Base-by-base conservation (phyloP, 441 rosid genomes). In the Mallotus japonicus region DNA sequence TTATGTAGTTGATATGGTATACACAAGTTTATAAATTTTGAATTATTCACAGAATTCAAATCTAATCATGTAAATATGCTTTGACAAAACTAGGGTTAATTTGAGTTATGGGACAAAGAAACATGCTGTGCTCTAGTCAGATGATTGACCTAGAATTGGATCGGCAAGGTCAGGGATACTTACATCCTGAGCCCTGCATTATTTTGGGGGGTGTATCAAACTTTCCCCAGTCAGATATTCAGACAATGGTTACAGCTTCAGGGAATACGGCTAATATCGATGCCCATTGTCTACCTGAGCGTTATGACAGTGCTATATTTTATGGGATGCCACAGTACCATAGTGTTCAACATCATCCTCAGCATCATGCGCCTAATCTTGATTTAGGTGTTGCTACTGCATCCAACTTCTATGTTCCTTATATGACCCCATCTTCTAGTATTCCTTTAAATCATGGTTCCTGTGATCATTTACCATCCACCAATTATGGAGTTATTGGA, bases 31-130 rank as follows among this genome's bases (percentile, higher is more conserved):
- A 28, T 28, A 28, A 28, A 28, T 28, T 28, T 28, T 28, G 32
- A 28, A 28, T 28, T 28, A 28, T 28, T 28, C 59, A 32, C 9
- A 62, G 58, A 65, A 53, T 69, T 76, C 57, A 57, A 20, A 59
- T 28, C 78, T 16, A 3, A 40, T 65, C 51, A 28, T 76, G 40
- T 74, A 50, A 67, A 71, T 76, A 22, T 50, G 50, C 65, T 75
- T 53, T 19, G 56, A 71, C 46, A 65, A 28, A 75, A 40, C 51
- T 75, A 83, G 86, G 85, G 77, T 37, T 62, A 78, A 71, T 78
- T 79, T 77, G 69, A 69, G 65, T 44, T 65, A 89, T 90, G 97
- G 87, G 87, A 68, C 88, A 82, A 61, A 85, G 91, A 80, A 83
- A 81, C 77, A 72, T 82, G 83, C 66, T 63, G 72, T 85, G 84